These are phyloP conservation scores for Mitragyna speciosa DNA, from an alignment of 257 asterid genomes.

Conservation along the genomic window DNA sequence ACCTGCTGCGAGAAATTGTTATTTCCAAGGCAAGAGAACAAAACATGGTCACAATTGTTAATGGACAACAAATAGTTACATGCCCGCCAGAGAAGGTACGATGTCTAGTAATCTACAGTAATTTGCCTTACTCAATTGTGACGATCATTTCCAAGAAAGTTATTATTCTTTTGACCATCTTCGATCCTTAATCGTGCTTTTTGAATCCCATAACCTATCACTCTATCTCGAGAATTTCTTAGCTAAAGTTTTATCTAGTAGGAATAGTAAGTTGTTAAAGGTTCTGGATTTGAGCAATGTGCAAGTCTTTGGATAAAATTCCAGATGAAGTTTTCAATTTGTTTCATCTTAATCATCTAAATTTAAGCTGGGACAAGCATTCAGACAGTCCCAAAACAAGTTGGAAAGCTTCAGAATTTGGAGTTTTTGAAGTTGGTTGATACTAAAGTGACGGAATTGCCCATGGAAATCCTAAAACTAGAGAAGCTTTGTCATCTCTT, in stretches of 20 bases:
- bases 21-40: conserved; percentile 6
- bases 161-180: background rate
- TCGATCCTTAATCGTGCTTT: no score
- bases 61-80: background rate
- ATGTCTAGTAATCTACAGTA: conserved; percentile 7
- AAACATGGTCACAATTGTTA: background rate
- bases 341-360: conserved; percentile 18
- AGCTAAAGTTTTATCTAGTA: background rate
- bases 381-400: conserved; percentile 13
- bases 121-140: background rate
- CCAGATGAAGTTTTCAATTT: conserved; percentile 18
- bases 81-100: background rate
- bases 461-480: conserved; percentile 20
- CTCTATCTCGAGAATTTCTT: background rate
- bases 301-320: background rate
- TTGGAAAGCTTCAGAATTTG: conserved; percentile 23
- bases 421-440: conserved; percentile 17
- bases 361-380: conserved; percentile 10
- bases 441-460: conserved; percentile 13
- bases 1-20: conserved; percentile 14
- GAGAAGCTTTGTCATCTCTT: conserved; percentile 12
- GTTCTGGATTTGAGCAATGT: conserved; percentile 3
- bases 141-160: background rate
- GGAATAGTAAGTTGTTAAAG: conserved; percentile 12
- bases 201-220: no score